Percentiles rank a stretch among this genome's conserved stretches.
Evolutionary conservation across 2,329 filamentous ascomycete species (phyloP).

Genomic region (Aureobasidium sp.): DNA sequence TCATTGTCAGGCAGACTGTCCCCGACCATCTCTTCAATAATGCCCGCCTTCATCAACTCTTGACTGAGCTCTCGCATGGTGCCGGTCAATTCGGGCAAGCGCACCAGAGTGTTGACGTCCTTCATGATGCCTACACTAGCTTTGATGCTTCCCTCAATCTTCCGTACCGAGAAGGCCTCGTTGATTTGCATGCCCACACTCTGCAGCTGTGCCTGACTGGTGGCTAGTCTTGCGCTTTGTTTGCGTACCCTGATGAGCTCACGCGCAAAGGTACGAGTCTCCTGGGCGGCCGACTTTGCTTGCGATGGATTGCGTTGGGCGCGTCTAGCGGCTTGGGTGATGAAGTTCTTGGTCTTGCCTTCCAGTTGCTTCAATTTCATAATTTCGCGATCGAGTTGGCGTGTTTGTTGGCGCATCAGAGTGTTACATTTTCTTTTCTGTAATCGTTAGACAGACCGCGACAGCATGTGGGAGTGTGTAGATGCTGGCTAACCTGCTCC

Average conservation of each 20-base stretch:
- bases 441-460: slow-evolving; percentile 13
- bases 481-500: slow-evolving; percentile 61
- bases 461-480: neutral
- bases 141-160: slow-evolving; percentile 88
- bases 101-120: slow-evolving; percentile 81
- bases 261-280: slow-evolving; percentile 80
- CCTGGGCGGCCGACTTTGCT: slow-evolving; percentile 68
- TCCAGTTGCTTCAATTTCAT: slow-evolving; percentile 70
- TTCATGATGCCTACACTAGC: slow-evolving; percentile 92
- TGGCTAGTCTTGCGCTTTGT: slow-evolving; percentile 66
- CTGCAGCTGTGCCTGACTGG: slow-evolving; percentile 83
- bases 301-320: slow-evolving; percentile 73
- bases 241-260: slow-evolving; percentile 80
- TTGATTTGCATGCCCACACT: slow-evolving; percentile 97
- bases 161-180: slow-evolving; percentile 89
- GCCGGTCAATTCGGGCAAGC: slow-evolving; percentile 74
- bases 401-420: slow-evolving; percentile 81
- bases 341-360: slow-evolving; percentile 75
- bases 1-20: slow-evolving; percentile 74
- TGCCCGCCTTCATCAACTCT: slow-evolving; percentile 88
- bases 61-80: slow-evolving; percentile 84
- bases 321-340: slow-evolving; percentile 73
- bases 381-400: slow-evolving; percentile 93
- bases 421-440: slow-evolving; percentile 94
- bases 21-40: slow-evolving; percentile 95